A percentile compares a stretch with the other conserved stretches of the same genome.
phyloP scores from a whole-genome alignment of 306 rosid species.

The Cyclanthera cordifolia region DNA sequence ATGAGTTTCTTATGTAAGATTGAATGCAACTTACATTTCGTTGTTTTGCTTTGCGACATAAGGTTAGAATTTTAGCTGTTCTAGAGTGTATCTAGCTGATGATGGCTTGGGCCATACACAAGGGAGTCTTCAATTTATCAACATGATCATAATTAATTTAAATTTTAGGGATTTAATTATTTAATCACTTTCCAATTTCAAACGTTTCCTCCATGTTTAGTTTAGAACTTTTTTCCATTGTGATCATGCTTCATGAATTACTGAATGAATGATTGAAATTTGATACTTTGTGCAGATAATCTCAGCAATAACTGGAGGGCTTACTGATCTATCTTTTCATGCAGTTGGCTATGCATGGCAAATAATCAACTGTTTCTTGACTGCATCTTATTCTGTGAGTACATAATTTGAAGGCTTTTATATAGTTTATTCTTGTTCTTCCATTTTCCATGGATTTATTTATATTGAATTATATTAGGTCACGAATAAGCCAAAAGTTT shows the following conservation, averaged over 20 bases:
- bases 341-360: constrained; percentile 87
- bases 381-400: constrained; percentile 98
- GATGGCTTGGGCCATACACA: background rate
- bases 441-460: background rate
- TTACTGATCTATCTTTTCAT: constrained; percentile 78
- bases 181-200: background rate
- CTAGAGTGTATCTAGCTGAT: background rate
- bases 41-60: background rate
- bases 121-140: background rate
- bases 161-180: constrained; percentile 3
- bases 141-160: background rate
- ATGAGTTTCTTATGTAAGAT: background rate
- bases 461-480: no score
- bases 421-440: background rate
- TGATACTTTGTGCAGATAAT: constrained; percentile 58
- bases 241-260: constrained; percentile 12
- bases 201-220: background rate
- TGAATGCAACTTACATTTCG: background rate
- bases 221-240: background rate
- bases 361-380: constrained; percentile 74
- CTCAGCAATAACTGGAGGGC: constrained; percentile 89
- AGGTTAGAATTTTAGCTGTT: background rate
- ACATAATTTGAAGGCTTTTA: constrained; percentile 15
- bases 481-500: no score
- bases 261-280: constrained; percentile 2